Conservation (phyloP, 768 basidiomycete species). For the Agrocybe pediades region DNA sequence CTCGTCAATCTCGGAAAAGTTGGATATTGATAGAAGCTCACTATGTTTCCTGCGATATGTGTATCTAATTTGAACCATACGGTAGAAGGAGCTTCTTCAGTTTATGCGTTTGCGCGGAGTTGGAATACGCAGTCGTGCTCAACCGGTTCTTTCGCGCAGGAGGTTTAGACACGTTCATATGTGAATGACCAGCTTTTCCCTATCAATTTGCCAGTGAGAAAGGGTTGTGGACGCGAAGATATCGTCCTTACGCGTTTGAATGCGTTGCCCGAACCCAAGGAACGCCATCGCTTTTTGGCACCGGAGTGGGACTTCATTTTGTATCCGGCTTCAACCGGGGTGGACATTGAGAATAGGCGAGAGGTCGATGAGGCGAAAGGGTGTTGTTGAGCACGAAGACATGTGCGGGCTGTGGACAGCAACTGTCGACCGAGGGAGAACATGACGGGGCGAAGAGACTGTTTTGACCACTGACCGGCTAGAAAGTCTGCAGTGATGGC, state of each 20-base stretch:
- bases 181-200: conserved; percentile 73
- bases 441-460: conserved; percentile 16
- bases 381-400: conserved; percentile 15
- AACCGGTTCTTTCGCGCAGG: conserved; percentile 68
- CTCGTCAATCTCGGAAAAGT: not conserved
- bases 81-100: conserved; percentile 71
- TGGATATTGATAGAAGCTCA: not conserved
- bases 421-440: conserved; percentile 24
- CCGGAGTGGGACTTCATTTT: conserved; percentile 83
- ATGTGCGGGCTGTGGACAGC: conserved; percentile 25
- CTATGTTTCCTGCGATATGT: not conserved
- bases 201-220: conserved; percentile 23
- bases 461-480: not conserved
- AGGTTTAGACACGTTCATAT: conserved; percentile 71
- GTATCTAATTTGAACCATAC: conserved; percentile 44
- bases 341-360: conserved; percentile 63
- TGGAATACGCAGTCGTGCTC: conserved; percentile 66
- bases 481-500: conserved; percentile 1
- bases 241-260: conserved; percentile 70
- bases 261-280: conserved; percentile 57
- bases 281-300: conserved; percentile 80
- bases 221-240: not conserved
- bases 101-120: conserved; percentile 60
- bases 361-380: conserved; percentile 19
- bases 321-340: conserved; percentile 57